Conservation (phyloP, 306 rosid genomes). For the Trifolium pratense region DNA sequence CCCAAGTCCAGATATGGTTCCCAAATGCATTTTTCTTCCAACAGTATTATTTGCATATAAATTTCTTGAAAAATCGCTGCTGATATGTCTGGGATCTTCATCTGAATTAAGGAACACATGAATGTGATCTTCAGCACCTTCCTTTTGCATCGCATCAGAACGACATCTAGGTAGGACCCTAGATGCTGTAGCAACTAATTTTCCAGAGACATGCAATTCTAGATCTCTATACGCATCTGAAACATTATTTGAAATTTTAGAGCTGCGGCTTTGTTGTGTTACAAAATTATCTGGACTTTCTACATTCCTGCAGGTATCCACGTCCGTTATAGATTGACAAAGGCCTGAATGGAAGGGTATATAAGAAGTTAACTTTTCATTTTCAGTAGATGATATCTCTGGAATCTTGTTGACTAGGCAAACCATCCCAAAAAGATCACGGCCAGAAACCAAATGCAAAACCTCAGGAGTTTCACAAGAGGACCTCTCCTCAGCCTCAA, state of each 20-base stretch:
- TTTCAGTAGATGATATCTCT: constrained; percentile 53
- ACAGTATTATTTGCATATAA: constrained; percentile 40
- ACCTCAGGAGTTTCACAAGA: constrained; percentile 83
- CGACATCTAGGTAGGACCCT: constrained; percentile 64
- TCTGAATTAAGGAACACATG: constrained; percentile 69
- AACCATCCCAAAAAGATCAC: constrained; percentile 94
- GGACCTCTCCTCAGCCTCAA: constrained; percentile 99
- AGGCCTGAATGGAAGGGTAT: constrained; percentile 45
- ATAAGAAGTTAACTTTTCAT: constrained; percentile 57
- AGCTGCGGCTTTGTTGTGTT: constrained; percentile 37
- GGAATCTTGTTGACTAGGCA: constrained; percentile 57
- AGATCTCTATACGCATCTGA: constrained; percentile 77
- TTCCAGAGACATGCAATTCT: constrained; percentile 83
- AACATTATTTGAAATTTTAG: constrained; percentile 39
- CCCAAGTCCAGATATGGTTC: constrained; percentile 86
- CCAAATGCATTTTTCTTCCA: constrained; percentile 66
- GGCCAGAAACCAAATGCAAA: constrained; percentile 94
- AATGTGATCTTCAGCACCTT: constrained; percentile 68
- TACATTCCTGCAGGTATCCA: constrained; percentile 39
- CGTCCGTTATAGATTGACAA: constrained; percentile 47
- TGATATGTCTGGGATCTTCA: constrained; percentile 43
- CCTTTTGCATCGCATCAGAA: constrained; percentile 46
- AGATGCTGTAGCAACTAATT: constrained; percentile 75
- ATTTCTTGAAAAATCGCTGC: constrained; percentile 42
- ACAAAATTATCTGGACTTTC: constrained; percentile 44